Evolutionary conservation across 768 basidiomycete species (phyloP).

Genomic region (Cystofilobasidium bisporidii): DNA sequence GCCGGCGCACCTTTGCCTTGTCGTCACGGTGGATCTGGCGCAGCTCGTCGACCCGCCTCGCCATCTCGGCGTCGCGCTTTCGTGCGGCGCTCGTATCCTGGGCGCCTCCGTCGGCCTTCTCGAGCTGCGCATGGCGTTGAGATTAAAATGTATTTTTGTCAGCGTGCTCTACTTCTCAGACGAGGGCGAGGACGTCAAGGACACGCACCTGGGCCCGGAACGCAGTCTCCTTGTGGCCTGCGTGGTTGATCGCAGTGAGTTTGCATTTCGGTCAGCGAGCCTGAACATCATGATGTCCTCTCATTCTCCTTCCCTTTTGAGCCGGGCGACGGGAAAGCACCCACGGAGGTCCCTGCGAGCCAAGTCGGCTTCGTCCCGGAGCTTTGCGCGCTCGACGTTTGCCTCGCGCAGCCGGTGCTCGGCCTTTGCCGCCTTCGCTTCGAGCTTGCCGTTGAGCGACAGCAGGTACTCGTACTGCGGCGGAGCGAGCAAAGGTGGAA

Average conservation of each 20-base stretch:
- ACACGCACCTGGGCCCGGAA: background rate
- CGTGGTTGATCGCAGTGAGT: background rate
- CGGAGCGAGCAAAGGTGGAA: background rate
- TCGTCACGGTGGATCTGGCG: background rate
- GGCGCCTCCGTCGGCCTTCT: background rate
- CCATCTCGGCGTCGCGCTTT: constrained; percentile 1
- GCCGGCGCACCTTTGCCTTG: background rate
- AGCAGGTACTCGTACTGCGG: background rate
- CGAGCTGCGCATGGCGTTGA: background rate
- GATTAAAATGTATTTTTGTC: too few species aligned
- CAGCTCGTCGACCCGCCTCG: background rate
- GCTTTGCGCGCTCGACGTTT: background rate
- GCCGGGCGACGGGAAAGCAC: background rate
- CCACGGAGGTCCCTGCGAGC: background rate
- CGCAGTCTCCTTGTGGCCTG: background rate
- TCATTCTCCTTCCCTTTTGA: background rate
- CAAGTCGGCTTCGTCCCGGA: background rate
- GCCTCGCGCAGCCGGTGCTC: background rate
- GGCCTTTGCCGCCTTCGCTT: background rate
- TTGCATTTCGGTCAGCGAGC: background rate
- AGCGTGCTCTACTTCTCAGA: too few species aligned
- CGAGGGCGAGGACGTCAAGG: background rate
- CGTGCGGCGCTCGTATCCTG: background rate
- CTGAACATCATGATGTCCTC: too few species aligned
- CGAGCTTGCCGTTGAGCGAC: background rate